Evolutionary conservation across 2,329 filamentous ascomycete species (phyloP).

Genomic region (Colletotrichum sp.): DNA sequence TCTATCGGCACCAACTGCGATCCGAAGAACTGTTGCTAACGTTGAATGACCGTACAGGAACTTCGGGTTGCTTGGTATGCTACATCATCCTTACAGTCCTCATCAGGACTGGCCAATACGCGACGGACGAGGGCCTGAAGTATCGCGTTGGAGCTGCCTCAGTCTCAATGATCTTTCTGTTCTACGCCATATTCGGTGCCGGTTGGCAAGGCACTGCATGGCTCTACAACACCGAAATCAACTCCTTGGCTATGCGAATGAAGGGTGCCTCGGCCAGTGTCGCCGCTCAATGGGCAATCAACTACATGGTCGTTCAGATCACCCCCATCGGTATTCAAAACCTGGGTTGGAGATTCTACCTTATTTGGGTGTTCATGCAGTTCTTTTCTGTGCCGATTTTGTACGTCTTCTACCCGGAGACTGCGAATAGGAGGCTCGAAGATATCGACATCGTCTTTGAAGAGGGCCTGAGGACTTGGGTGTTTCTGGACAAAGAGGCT

Average conservation of each 20-base stretch:
- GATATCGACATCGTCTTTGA: neutral
- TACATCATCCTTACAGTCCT: neutral
- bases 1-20: neutral
- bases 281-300: neutral
- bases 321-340: neutral
- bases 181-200: neutral
- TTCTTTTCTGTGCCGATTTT: neutral
- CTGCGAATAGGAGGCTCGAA: neutral
- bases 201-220: neutral
- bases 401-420: neutral
- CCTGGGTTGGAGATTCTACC: neutral
- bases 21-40: neutral
- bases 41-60: neutral
- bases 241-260: neutral
- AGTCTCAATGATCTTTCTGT: neutral
- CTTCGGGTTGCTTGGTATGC: neutral
- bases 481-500: neutral
- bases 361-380: neutral
- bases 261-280: neutral
- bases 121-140: neutral
- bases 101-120: neutral
- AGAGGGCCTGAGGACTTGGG: neutral
- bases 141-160: rapidly evolving
- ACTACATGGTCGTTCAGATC: neutral
- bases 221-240: neutral